Conservation (phyloP, 495 filamentous ascomycete genomes). For the Podospora fimiseda region DNA sequence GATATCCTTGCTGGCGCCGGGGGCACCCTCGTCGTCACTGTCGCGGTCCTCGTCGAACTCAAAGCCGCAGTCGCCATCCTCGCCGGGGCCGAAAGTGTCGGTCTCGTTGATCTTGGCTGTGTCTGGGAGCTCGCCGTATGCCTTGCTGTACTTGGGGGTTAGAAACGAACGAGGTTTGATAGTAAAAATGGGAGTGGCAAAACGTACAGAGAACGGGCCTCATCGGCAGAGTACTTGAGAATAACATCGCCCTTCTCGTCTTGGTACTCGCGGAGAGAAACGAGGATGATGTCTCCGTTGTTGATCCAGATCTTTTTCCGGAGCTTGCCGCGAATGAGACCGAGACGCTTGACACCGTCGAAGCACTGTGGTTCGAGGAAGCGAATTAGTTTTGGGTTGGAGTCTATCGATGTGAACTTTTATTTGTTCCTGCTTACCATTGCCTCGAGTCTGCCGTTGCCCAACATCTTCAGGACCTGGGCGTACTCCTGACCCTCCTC, state of each 20-base stretch:
- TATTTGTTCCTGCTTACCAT: slow-evolving; percentile 18
- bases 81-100: slow-evolving; percentile 26
- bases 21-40: slow-evolving; percentile 55
- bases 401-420: background rate
- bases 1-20: slow-evolving; percentile 55
- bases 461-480: slow-evolving; percentile 97
- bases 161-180: slow-evolving; percentile 11
- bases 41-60: slow-evolving; percentile 90
- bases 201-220: slow-evolving; percentile 71
- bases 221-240: slow-evolving; percentile 96
- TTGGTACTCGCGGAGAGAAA: slow-evolving; percentile 96
- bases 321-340: slow-evolving; percentile 88
- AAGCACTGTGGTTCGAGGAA: slow-evolving; percentile 65
- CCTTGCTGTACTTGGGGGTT: slow-evolving; percentile 47
- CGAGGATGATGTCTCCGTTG: slow-evolving; percentile 96
- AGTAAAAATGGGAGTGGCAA: background rate
- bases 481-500: slow-evolving; percentile 99
- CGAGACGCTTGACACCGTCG: slow-evolving; percentile 81
- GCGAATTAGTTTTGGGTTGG: background rate
- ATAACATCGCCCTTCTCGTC: slow-evolving; percentile 99
- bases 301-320: slow-evolving; percentile 99
- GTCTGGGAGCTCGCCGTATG: slow-evolving; percentile 94
- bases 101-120: slow-evolving; percentile 74
- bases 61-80: slow-evolving; percentile 72
- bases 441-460: slow-evolving; percentile 94